Conservation (phyloP, 345 rosid species). For the Psidium guajava region DNA sequence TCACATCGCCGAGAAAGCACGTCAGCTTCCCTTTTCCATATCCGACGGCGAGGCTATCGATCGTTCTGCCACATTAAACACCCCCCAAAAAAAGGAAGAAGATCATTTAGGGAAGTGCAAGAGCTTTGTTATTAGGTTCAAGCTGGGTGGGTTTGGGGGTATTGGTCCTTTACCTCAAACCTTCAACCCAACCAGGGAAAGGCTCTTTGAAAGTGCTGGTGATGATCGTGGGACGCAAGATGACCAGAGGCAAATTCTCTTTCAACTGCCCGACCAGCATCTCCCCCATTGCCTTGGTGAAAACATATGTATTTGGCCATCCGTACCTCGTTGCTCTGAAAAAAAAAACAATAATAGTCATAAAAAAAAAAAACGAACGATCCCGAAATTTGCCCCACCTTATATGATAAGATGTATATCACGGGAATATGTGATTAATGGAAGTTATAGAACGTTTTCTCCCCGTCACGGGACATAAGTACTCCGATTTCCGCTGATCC, state of each 20-base stretch:
- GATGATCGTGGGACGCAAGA: slow-evolving; percentile 60
- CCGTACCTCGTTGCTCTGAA: slow-evolving; percentile 61
- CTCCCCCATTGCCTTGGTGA: slow-evolving; percentile 89
- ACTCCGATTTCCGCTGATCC: background rate
- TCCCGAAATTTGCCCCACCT: background rate
- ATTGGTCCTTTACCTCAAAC: slow-evolving; percentile 26
- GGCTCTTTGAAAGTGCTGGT: slow-evolving; percentile 70
- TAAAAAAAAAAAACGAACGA: background rate
- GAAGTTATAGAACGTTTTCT: background rate
- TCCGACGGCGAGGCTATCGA: slow-evolving; percentile 62
- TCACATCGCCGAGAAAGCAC: slow-evolving; percentile 57
- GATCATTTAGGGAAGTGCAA: background rate
- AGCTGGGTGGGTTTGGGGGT: background rate
- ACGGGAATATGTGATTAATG: background rate
- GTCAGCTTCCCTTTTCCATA: slow-evolving; percentile 74
- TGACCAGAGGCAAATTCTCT: slow-evolving; percentile 35
- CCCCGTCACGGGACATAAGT: background rate
- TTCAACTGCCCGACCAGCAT: slow-evolving; percentile 44
- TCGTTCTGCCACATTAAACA: slow-evolving; percentile 39
- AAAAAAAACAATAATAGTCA: background rate
- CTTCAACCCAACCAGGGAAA: slow-evolving; percentile 88
- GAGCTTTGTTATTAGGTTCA: background rate
- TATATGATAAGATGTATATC: background rate
- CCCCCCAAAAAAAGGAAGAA: background rate
- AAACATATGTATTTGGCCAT: slow-evolving; percentile 81